Conservation (phyloP, 352 stramenopile genomes). For the Pythium catenulatum region DNA sequence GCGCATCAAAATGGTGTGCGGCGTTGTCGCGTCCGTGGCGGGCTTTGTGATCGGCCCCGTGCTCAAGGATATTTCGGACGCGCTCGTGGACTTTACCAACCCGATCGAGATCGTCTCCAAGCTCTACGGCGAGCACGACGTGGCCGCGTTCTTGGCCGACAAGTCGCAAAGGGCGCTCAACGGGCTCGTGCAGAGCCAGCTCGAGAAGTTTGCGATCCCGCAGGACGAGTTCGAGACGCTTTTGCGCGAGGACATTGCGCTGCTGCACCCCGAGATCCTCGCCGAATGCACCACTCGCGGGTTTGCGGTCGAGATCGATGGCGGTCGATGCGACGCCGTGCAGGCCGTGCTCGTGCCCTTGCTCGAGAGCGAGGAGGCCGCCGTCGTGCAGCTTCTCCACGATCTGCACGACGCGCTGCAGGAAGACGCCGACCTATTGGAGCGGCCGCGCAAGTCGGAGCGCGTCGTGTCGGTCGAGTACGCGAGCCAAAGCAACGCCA, state of each 20-base stretch:
- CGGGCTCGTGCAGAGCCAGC: not conserved
- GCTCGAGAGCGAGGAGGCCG: not conserved
- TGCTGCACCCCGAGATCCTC: constrained; percentile 35
- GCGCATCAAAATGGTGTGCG: constrained; percentile 56
- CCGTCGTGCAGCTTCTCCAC: not conserved
- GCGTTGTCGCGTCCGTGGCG: constrained; percentile 34
- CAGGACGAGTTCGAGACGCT: constrained; percentile 55
- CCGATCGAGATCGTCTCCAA: constrained; percentile 53
- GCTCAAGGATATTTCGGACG: constrained; percentile 55
- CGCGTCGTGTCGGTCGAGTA: no score
- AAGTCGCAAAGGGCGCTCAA: not conserved
- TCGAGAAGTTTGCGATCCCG: constrained; percentile 27
- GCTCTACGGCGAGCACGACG: constrained; percentile 35
- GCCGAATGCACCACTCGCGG: constrained; percentile 19
- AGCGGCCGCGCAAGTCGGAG: no score
- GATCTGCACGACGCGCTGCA: not conserved
- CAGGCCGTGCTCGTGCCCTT: not conserved
- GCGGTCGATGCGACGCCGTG: not conserved
- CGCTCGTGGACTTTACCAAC: constrained; percentile 56
- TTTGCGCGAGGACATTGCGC: constrained; percentile 37
- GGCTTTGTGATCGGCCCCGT: constrained; percentile 56
- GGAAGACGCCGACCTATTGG: no score
- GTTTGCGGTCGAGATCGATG: not conserved
- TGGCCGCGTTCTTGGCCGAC: constrained; percentile 32
- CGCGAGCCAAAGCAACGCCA: no score